These are phyloP conservation scores for Aquilaria malaccensis DNA, from an alignment of 345 rosid species.

Conservation along the genomic window DNA sequence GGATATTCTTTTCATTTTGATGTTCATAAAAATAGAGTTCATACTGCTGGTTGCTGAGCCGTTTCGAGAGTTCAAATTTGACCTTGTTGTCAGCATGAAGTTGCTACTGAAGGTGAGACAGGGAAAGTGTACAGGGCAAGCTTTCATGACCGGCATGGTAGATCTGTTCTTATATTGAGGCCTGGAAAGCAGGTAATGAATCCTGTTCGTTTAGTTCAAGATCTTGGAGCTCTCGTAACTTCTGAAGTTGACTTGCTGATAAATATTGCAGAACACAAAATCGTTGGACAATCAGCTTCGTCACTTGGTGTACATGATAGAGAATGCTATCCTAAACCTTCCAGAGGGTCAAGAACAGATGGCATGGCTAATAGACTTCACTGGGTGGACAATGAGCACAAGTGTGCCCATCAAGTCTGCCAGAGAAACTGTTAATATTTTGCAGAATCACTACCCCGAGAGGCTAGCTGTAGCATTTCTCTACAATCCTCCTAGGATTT, in stretches of 20 bases:
- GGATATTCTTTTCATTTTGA: background rate
- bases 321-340: constrained; percentile 86
- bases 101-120: constrained; percentile 85
- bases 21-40: background rate
- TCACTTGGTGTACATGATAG: constrained; percentile 81
- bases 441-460: constrained; percentile 94
- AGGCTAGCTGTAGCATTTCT: constrained; percentile 85
- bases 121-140: constrained; percentile 83
- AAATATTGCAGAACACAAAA: constrained; percentile 63
- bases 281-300: constrained; percentile 60
- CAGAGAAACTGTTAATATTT: constrained; percentile 55
- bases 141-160: constrained; percentile 78
- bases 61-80: background rate
- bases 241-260: constrained; percentile 1
- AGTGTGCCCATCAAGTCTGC: constrained; percentile 78
- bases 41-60: constrained; percentile 3
- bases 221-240: constrained; percentile 7
- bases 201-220: background rate
- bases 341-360: constrained; percentile 90
- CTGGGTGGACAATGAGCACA: constrained; percentile 67
- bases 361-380: constrained; percentile 95
- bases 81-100: constrained; percentile 43
- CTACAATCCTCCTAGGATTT: constrained; percentile 87
- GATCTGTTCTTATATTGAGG: constrained; percentile 80
- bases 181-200: constrained; percentile 76